phyloP scores from a whole-genome alignment of 805 yeast species.

The Kluyveromyces dobzhanskii region DNA sequence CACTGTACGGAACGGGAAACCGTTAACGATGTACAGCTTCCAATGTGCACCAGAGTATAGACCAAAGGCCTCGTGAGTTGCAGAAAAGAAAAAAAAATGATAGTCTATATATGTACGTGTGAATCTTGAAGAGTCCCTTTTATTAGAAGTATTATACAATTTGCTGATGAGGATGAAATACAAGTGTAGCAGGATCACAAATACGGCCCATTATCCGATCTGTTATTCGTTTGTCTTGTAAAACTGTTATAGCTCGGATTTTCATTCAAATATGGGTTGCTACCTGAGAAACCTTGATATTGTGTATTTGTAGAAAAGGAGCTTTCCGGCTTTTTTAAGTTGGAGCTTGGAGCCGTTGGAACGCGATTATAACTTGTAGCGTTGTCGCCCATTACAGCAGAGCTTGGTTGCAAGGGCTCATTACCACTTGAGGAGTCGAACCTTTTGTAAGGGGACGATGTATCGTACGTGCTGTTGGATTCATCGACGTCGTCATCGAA shows the following conservation, averaged over 20 bases:
- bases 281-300: constrained; percentile 12
- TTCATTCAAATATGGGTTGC: constrained; percentile 7
- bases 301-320: constrained; percentile 14
- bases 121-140: too few relatives aligned
- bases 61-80: too few relatives aligned
- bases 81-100: too few relatives aligned
- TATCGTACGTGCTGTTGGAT: constrained; percentile 6
- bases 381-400: constrained; percentile 21
- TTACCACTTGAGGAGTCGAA: constrained; percentile 6
- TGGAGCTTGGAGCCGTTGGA: constrained; percentile 11
- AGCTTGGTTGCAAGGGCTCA: constrained; percentile 22
- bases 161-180: too few relatives aligned
- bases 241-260: constrained; percentile 2
- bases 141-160: too few relatives aligned
- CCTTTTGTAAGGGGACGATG: neutral
- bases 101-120: too few relatives aligned
- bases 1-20: too few relatives aligned
- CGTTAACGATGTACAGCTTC: too few relatives aligned
- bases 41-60: too few relatives aligned
- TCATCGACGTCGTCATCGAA: constrained; percentile 11
- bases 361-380: constrained; percentile 11
- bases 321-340: constrained; percentile 25
- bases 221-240: neutral
- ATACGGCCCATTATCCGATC: neutral
- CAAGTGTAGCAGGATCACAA: neutral